Conservation (phyloP, 2,329 filamentous ascomycete genomes). For the Sodiomyces alkalinus region DNA sequence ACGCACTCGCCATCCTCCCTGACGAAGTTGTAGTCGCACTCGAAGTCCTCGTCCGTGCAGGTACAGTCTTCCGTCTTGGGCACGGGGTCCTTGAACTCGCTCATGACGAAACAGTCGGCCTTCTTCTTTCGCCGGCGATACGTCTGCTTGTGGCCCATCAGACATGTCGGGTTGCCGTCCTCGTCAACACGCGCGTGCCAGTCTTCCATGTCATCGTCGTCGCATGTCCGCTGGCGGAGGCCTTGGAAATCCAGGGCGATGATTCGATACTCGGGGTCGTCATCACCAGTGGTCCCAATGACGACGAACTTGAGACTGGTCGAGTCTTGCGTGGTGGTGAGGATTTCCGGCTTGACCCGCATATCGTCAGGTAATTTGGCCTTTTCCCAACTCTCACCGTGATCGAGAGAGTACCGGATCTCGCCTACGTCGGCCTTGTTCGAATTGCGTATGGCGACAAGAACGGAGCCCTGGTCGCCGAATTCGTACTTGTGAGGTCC, state of each 20-base stretch:
- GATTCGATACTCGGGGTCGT: conserved; percentile 42
- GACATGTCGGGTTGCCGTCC: conserved; percentile 66
- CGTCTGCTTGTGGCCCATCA: conserved; percentile 92
- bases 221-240: conserved; percentile 67
- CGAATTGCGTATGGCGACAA: conserved; percentile 71
- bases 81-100: conserved; percentile 66
- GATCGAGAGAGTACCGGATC: conserved; percentile 68
- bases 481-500: conserved; percentile 94
- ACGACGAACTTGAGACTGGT: conserved; percentile 85
- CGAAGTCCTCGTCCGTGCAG: conserved; percentile 74
- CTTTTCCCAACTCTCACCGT: conserved; percentile 70
- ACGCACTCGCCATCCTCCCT: conserved; percentile 39
- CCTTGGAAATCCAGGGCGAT: conserved; percentile 73
- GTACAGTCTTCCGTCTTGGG: conserved; percentile 61
- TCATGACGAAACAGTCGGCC: conserved; percentile 76
- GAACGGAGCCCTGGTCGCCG: conserved; percentile 78
- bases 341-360: conserved; percentile 53
- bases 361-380: conserved; percentile 50
- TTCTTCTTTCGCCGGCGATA: conserved; percentile 75
- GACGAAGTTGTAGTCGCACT: conserved; percentile 90
- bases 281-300: conserved; percentile 42
- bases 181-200: conserved; percentile 78
- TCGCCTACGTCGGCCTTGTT: conserved; percentile 41
- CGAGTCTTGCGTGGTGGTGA: conserved; percentile 86
- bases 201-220: conserved; percentile 63